Evolutionary conservation across 163 green algal genomes (phyloP).

Genomic region (Volvox carteri): DNA sequence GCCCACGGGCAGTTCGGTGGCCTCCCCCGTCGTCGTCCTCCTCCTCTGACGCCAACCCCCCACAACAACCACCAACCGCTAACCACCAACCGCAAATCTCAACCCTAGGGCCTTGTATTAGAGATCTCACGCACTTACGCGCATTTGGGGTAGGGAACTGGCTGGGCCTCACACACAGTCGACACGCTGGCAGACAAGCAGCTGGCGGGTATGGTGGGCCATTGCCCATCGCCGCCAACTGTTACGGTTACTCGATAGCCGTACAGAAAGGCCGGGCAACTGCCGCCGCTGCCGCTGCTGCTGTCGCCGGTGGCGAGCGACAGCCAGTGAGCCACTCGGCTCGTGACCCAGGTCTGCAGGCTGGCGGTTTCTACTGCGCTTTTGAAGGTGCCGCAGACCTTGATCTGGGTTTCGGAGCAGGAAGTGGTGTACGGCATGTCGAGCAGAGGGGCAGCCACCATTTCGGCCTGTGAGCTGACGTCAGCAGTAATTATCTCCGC

Average conservation of each 20-base stretch:
- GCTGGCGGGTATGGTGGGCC: neutral
- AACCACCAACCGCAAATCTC: too few species aligned
- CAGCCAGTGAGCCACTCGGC: neutral
- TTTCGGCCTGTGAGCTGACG: neutral
- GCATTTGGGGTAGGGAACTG: constrained; percentile 26
- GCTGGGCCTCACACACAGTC: neutral
- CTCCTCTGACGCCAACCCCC: too few species aligned
- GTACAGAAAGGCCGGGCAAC: neutral
- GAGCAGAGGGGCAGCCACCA: neutral
- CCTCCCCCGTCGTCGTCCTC: too few species aligned
- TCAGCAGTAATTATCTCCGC: neutral
- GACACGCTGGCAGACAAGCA: neutral
- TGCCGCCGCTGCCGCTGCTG: too few species aligned
- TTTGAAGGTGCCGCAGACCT: constrained; percentile 21
- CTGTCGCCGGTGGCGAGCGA: neutral
- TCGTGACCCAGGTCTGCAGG: neutral
- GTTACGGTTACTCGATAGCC: neutral
- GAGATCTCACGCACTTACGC: neutral
- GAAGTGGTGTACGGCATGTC: too few species aligned
- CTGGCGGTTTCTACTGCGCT: neutral
- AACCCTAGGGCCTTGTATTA: too few species aligned
- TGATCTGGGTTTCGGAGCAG: neutral
- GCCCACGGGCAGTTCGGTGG: too few species aligned
- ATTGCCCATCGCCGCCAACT: neutral
- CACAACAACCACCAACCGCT: too few species aligned